A percentile compares a stretch with the other conserved stretches of the same genome.
Conservation (phyloP, 768 basidiomycete genomes). For the Suillus paluster region DNA sequence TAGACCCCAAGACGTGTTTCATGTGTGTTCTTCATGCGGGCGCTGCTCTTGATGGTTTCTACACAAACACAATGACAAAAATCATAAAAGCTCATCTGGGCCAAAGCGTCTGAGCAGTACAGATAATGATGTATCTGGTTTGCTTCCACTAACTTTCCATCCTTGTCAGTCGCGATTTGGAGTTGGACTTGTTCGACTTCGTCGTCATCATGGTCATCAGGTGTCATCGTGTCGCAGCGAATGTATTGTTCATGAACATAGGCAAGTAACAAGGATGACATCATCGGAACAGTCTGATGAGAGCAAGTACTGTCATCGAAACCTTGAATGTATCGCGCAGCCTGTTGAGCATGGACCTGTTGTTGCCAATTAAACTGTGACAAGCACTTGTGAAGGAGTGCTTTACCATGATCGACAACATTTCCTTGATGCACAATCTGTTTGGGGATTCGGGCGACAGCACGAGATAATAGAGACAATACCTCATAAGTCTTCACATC, state of each 20-base stretch:
- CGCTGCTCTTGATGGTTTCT: slow-evolving; percentile 10
- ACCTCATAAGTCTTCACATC: slow-evolving; percentile 33
- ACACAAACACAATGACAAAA: slow-evolving; percentile 22
- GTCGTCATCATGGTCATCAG: neutral
- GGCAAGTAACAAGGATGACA: too few relatives aligned
- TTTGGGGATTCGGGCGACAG: slow-evolving; percentile 17
- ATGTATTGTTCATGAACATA: too few relatives aligned
- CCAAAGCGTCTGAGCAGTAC: slow-evolving; percentile 16
- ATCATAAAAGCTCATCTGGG: slow-evolving; percentile 32
- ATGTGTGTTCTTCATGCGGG: slow-evolving; percentile 5
- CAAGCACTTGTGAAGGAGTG: slow-evolving; percentile 36
- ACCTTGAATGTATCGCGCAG: slow-evolving; percentile 34
- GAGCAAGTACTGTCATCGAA: slow-evolving; percentile 29
- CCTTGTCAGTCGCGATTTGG: neutral
- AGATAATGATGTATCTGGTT: slow-evolving; percentile 36
- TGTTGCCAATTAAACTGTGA: slow-evolving; percentile 33
- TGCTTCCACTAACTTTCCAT: slow-evolving; percentile 16
- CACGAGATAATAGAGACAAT: slow-evolving; percentile 28
- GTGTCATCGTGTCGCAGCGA: too few relatives aligned
- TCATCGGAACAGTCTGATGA: slow-evolving; percentile 33
- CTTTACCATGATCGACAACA: slow-evolving; percentile 18
- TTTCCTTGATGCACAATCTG: too few relatives aligned
- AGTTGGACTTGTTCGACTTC: slow-evolving; percentile 2
- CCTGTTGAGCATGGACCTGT: slow-evolving; percentile 41
- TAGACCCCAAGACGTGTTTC: neutral